Base-by-base conservation (phyloP, 2,329 filamentous ascomycete species). In the Exophiala aquamarina region DNA sequence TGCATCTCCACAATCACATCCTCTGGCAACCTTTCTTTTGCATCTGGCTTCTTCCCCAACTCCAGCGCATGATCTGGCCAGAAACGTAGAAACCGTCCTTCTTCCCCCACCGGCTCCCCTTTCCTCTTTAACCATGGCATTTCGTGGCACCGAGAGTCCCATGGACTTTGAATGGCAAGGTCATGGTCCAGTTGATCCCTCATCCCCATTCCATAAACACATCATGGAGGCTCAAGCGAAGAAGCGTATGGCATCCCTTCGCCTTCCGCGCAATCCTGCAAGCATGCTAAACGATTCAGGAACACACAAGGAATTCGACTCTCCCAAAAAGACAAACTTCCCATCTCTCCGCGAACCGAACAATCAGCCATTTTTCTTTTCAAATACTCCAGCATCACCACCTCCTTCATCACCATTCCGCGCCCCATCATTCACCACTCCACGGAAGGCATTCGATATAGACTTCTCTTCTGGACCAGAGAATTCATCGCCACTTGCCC, bases 141-240 rank as follows among this genome's bases (percentile, higher is more conserved):
- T 56, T 39, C 53, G 58, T 13, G 58, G 58, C n/a, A 57, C 64
- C 36, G 73, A 74, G 49, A 70, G 68, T 63, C 72, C 71, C 15
- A 76, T 76, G 73, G 73, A 76, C 63, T 75, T 73, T 58, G 68
- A 74, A 61, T 75, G 70, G 70, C 69, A 74, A 58, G 65, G 63
- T 13, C 62, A 63, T 37, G 69, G 67, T 8, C 70, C 72, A n/a
- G 65, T 68, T 14, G 70, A 73, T 56, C 60, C 62, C 29, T 69
- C 65, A 13, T 76, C 73, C 14, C 72, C 71, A 4, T 76, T 75
- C 49, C 66, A 70, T 46, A 70, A 71, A 52, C 63, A 83, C 48
- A 64, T 67, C 46, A 59, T 69, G 59, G 66, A 70, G 37, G 48
- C 54, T 43, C 56, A 58, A 37, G 54, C 58, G 32, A 70, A 70